phyloP scores from a whole-genome alignment of 768 basidiomycete genomes.

The Tricholomella constricta region DNA sequence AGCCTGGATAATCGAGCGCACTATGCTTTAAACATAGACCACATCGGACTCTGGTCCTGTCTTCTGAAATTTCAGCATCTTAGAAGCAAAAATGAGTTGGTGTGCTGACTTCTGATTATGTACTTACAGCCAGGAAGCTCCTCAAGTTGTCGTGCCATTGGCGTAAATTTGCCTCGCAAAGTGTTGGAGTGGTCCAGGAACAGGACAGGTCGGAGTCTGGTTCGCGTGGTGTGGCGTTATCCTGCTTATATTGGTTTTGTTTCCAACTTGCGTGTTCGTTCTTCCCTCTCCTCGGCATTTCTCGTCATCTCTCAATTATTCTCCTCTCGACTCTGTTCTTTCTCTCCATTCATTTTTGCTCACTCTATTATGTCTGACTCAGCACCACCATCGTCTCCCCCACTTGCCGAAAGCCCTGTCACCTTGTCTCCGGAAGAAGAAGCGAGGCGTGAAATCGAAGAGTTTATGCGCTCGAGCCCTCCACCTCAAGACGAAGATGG shows the following conservation, averaged over 20 bases:
- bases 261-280: too few relatives aligned
- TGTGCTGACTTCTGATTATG: not conserved
- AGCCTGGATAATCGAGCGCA: not conserved
- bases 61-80: constrained; percentile 8
- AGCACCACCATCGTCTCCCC: not conserved
- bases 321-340: too few relatives aligned
- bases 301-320: too few relatives aligned
- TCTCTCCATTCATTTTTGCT: not conserved
- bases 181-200: too few relatives aligned
- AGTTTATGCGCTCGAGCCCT: not conserved
- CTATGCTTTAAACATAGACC: not conserved
- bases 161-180: too few relatives aligned
- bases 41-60: constrained; percentile 4
- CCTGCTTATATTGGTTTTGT: too few relatives aligned
- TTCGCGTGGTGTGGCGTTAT: too few relatives aligned
- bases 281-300: too few relatives aligned
- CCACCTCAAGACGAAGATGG: not conserved
- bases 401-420: not conserved
- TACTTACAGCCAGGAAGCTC: not conserved
- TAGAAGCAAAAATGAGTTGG: too few relatives aligned
- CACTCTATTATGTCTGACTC: not conserved
- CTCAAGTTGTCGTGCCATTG: not conserved
- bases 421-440: not conserved
- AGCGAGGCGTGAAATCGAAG: constrained; percentile 3
- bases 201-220: too few relatives aligned